Base-by-base conservation (phyloP, 805 yeast genomes). In the Scheffersomyces amazonensis region DNA sequence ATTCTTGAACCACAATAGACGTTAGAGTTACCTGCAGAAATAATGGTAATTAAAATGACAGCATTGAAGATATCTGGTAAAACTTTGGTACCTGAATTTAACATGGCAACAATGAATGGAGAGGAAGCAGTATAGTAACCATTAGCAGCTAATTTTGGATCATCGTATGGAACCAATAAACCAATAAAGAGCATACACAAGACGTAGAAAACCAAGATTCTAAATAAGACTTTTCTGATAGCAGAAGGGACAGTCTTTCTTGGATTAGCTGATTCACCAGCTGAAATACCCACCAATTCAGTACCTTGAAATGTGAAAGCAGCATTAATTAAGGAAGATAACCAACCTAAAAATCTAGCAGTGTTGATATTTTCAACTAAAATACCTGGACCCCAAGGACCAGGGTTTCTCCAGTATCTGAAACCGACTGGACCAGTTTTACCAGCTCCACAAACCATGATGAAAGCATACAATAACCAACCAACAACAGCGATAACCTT, bases 261-360 rank as follows among this genome's bases (percentile, higher is more conserved):
- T 40, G 90, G 89, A 56, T 80, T 80, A 20, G 71, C 70, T 35
- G 83, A 71, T 62, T 84, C 93, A 62, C 89, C 88, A 23, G 86
- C 85, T 3, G 87, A 70, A 39, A 84, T 71, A 60, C 89, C 90
- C 16, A 82, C 79, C 56, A 82, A 69, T 58, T 84, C 93, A 35
- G 84, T 81, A 60, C 90, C 90, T 64, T 83, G 89, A 59, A 75
- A 83, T 19, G 90, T 83, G 69, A 84, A 84, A n/a, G 86, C 84
- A 25, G 90, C 87, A 40, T 76, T 77, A 45, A 83, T 73, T 50
- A 83, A 68, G 4, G 88, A 81, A 8, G 80, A 69, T 37, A 82
- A 73, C 83, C 84, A 81, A 36, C 87, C 87, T 35, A 81, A 62
- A 53, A 83, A 81, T 54, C 81, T 69, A 35, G 71, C 85, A 33